These are phyloP conservation scores for Pholiota molesta DNA, from an alignment of 768 basidiomycete genomes.

Conservation along the genomic window DNA sequence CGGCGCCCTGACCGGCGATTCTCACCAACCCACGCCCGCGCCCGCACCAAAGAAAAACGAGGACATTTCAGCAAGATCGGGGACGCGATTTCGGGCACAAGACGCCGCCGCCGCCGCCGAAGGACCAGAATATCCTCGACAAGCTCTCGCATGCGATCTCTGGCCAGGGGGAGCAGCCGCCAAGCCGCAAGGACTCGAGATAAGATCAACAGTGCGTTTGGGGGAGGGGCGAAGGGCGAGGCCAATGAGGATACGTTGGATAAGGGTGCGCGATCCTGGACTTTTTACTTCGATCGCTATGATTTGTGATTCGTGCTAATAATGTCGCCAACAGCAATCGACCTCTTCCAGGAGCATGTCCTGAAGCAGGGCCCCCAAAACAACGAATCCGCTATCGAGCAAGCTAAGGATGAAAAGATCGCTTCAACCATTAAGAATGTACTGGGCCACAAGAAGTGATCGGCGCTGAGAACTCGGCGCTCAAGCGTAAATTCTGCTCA, in stretches of 20 bases:
- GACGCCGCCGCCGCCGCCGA: constrained; percentile 1
- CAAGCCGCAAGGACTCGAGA: constrained; percentile 14
- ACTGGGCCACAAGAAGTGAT: constrained; percentile 16
- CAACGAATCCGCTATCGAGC: constrained; percentile 38
- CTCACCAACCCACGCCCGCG: neutral
- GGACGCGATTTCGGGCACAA: constrained; percentile 9
- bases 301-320: neutral
- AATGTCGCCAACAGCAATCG: constrained; percentile 21
- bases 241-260: constrained; percentile 22
- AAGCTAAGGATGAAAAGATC: constrained; percentile 37
- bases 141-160: constrained; percentile 13
- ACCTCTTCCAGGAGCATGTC: constrained; percentile 28
- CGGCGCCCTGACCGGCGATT: constrained; percentile 3
- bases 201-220: constrained; percentile 21
- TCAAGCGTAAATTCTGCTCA: neutral
- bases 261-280: constrained; percentile 19
- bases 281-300: neutral
- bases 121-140: constrained; percentile 9
- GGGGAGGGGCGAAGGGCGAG: constrained; percentile 23
- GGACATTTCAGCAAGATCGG: constrained; percentile 14
- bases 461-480: neutral
- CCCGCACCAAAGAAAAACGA: constrained; percentile 12
- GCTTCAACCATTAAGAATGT: constrained; percentile 30
- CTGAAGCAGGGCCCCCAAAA: constrained; percentile 34
- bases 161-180: constrained; percentile 10